Evolutionary conservation across 1,139 yeast genomes (phyloP).

Genomic region (Trichomonascaceae sp.): DNA sequence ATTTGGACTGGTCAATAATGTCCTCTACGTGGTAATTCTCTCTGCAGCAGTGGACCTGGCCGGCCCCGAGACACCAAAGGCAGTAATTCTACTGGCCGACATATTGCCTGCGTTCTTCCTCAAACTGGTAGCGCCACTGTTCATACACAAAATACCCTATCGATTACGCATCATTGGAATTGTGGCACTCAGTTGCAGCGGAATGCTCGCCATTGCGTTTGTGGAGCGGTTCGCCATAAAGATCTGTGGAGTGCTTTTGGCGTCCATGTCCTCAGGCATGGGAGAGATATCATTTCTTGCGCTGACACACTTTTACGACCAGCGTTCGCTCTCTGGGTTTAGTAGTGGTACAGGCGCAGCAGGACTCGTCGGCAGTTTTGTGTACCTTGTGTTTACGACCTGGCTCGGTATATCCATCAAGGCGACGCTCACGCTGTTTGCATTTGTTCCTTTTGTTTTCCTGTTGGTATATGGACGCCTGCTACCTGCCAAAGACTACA

Average conservation of each 20-base stretch:
- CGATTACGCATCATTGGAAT: slow-evolving; percentile 37
- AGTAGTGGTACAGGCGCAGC: slow-evolving; percentile 95
- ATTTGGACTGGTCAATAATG: slow-evolving; percentile 79
- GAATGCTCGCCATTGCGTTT: slow-evolving; percentile 62
- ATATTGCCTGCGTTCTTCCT: slow-evolving; percentile 68
- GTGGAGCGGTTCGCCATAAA: slow-evolving; percentile 26
- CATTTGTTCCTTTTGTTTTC: slow-evolving; percentile 20
- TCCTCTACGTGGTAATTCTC: slow-evolving; percentile 77
- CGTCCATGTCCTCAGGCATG: slow-evolving; percentile 74
- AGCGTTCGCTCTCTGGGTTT: slow-evolving; percentile 64
- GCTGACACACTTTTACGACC: slow-evolving; percentile 50
- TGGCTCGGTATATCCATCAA: slow-evolving; percentile 35
- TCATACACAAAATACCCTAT: slow-evolving; percentile 56
- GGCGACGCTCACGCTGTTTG: slow-evolving; percentile 35
- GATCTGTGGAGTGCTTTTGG: slow-evolving; percentile 62
- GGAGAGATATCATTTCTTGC: slow-evolving; percentile 87
- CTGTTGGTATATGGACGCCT: slow-evolving; percentile 11
- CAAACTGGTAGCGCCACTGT: slow-evolving; percentile 68
- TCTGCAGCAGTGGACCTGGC: slow-evolving; percentile 90
- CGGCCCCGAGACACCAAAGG: slow-evolving; percentile 73
- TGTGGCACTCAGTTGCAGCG: slow-evolving; percentile 49
- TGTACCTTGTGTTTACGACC: slow-evolving; percentile 42
- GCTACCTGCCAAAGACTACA: slow-evolving; percentile 9
- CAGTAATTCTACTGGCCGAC: slow-evolving; percentile 73
- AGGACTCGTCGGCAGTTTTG: slow-evolving; percentile 67